Evolutionary conservation across 2,329 filamentous ascomycete genomes (phyloP).

Genomic region (Piedraia hortae): DNA sequence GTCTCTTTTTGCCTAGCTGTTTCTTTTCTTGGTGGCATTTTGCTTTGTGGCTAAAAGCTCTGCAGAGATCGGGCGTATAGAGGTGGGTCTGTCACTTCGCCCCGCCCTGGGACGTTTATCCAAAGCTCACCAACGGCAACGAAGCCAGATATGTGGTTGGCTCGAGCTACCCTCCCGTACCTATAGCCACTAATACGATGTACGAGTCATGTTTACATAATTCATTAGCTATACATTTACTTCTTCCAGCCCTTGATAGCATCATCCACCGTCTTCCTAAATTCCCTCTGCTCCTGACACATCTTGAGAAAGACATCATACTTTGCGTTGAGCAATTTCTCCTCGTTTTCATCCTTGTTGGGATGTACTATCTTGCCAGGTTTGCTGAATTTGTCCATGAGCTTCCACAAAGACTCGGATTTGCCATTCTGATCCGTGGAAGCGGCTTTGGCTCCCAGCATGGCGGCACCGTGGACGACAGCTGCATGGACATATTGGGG

Average conservation of each 20-base stretch:
- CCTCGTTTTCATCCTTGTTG: conserved; percentile 41
- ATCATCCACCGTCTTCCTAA: conserved; percentile 49
- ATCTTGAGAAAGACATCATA: conserved; percentile 92
- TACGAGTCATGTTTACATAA: too few species aligned
- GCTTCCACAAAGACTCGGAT: conserved; percentile 73
- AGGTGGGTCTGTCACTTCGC: too few species aligned
- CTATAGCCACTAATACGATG: too few species aligned
- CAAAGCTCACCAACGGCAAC: too few species aligned
- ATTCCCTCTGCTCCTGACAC: conserved; percentile 59
- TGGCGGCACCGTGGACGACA: conserved; percentile 91
- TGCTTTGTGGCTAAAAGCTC: too few species aligned
- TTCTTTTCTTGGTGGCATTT: too few species aligned
- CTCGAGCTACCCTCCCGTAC: too few species aligned
- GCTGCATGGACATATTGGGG: conserved; percentile 84
- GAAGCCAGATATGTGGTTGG: too few species aligned
- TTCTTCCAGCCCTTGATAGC: conserved; percentile 14
- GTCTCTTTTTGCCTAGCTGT: too few species aligned
- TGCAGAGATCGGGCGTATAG: too few species aligned
- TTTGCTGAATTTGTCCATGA: conserved; percentile 96
- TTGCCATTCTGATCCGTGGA: conserved; percentile 49
- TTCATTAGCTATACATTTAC: conserved; percentile 1
- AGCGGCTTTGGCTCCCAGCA: conserved; percentile 94
- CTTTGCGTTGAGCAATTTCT: conserved; percentile 58
- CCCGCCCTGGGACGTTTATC: too few species aligned
- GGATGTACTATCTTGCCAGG: conserved; percentile 62